Base-by-base conservation (phyloP, 2,329 filamentous ascomycete genomes). In the Pseudogymnoascus verrucosus region DNA sequence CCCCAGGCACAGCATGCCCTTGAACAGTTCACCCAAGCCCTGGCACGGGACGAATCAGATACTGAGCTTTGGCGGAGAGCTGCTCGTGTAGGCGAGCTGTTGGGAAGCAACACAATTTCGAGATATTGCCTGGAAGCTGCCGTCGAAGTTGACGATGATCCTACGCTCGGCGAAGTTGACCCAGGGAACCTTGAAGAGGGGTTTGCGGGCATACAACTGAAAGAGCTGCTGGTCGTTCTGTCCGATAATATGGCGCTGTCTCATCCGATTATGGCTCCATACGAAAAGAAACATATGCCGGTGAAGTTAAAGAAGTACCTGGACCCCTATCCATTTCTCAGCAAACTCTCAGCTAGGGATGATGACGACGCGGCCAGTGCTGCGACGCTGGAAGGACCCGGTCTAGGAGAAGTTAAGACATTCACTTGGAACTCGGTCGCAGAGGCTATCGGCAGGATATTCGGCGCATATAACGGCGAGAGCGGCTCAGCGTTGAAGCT, bases 111-210 rank as follows among this genome's bases (percentile, higher is more conserved):
- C 0, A 78, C 84, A 11, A 78, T 87, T 26, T 82, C 80, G 67
- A 77, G 86, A 37, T 89, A 84, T 69, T 88, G 85, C 64, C 75
- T 89, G 1, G 86, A 89, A 70, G 84, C 86, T 34, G 85, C 86
- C 5, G 82, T 89, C 34, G 86, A 89, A 72, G 75, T 88, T 39
- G 86, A 89, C 67, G 86, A 89, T 69, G 86, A 89, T 67, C 86
- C 86, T 0, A 79, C 85, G 2, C 76, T 87, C 1, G 79, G 80
- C 28, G 85, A 88, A 66, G 81, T 88, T 11, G 81, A 85, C 34
- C 85, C 86, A 0, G 83, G 83, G 0, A 86, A 85, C 0, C 74
- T 88, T 12, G 84, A 85, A 44, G 86, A 89, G 69, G 83, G 79
- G 0, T 80, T 87, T 65, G 85, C 85, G 0, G 86, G 86, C 3